Evolutionary conservation across 106 monocot genomes (phyloP), one percentile per base, ranked within the genome.

Genomic region (Dendrobium catenatum): DNA sequence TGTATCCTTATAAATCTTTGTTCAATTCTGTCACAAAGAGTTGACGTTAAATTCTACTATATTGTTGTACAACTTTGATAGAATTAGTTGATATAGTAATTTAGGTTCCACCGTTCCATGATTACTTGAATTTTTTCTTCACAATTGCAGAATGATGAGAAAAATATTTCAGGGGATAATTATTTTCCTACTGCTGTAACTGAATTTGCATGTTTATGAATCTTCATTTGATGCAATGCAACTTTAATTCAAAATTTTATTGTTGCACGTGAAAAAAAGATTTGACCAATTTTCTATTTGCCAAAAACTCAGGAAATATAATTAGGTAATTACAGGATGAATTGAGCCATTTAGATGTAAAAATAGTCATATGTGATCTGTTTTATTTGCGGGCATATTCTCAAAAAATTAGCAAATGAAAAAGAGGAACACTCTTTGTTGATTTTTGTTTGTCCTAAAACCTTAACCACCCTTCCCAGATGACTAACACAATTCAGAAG

Each of bases 401-500:
- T 8, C 6, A 68, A 68, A 17, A 27, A 5, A 68, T 9, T 51
- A 66, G 64, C 13, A 37, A 37, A 37, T 20, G 33, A 70, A 9
- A 37, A 37, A 31, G 15, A 37, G 33, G 13, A 51, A 13, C 46
- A 7, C 46, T 42, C 8, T 42, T 73, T 0, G 9, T 73, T 37
- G 33, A 73, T 73, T 75, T 37, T 4, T 51, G 51, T 51, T 51
- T 75, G 43, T 75, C 66, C 81, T 59, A 11, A 72, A 46, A 76
- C 24, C 89, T 91, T 91, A 87, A 91, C 79, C 33, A 41, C 73
- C 85, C 44, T 56, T 84, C n/a, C 79, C 82, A 92, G 92, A 89
- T 92, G 92, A 92, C 92, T 40, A 92, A 92, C 73, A 92, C 92
- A 44, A 92, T 92, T 19, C 92, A 92, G 86, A 92, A 92, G 86